Percentiles rank a stretch among this genome's conserved stretches.
Conservation (phyloP, 2,329 filamentous ascomycete genomes). For the Ascocoryne sarcoides region DNA sequence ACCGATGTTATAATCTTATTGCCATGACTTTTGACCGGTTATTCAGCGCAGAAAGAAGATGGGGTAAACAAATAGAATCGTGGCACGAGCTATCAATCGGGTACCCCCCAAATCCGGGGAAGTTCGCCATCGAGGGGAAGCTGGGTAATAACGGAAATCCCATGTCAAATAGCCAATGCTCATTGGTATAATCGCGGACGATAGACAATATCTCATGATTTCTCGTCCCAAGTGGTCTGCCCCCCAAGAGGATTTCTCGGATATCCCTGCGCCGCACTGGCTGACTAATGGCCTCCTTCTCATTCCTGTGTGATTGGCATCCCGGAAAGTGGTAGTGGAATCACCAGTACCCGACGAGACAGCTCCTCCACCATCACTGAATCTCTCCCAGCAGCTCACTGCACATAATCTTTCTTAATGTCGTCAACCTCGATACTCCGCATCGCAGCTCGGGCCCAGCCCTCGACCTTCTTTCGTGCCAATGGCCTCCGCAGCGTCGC, state of each 20-base stretch:
- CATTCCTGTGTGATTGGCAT: background rate
- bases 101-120: background rate
- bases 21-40: too few species aligned
- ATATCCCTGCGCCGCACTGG: background rate
- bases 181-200: background rate
- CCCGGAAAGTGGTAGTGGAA: background rate
- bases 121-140: background rate
- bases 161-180: background rate
- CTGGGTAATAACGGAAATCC: background rate
- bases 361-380: slow-evolving; percentile 2
- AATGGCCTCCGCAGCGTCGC: slow-evolving; percentile 50
- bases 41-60: too few species aligned
- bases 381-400: slow-evolving; percentile 10
- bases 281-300: background rate
- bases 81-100: too few species aligned
- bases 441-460: slow-evolving; percentile 57
- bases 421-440: slow-evolving; percentile 62
- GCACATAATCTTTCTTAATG: slow-evolving; percentile 39
- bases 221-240: background rate
- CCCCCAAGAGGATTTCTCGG: background rate
- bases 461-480: slow-evolving; percentile 52
- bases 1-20: too few species aligned
- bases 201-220: background rate
- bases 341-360: background rate
- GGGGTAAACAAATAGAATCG: too few species aligned